phyloP scores from a whole-genome alignment of 2,329 filamentous ascomycete genomes.

The Ascochyta rabiei region DNA sequence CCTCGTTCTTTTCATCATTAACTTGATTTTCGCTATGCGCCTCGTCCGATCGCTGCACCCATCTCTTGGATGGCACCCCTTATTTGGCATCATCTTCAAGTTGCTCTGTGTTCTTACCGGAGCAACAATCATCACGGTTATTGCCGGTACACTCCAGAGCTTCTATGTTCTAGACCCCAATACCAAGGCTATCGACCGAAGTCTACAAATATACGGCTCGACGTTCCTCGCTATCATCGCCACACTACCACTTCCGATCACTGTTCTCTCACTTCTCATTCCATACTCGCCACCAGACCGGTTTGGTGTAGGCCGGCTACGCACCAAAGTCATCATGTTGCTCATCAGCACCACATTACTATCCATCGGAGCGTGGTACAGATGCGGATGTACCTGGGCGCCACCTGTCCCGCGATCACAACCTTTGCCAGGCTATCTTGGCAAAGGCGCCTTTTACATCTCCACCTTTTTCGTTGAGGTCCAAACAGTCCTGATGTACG shows the following conservation, averaged over 20 bases:
- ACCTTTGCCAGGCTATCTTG: conserved; percentile 71
- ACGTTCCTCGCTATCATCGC: conserved; percentile 69
- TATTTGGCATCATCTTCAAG: conserved; percentile 60
- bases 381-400: conserved; percentile 65
- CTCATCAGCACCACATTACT: conserved; percentile 65
- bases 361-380: conserved; percentile 71
- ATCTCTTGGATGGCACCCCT: conserved; percentile 68
- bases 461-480: conserved; percentile 81
- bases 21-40: conserved; percentile 77
- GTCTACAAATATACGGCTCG: conserved; percentile 67
- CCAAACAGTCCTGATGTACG: conserved; percentile 70
- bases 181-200: conserved; percentile 60
- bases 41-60: conserved; percentile 77
- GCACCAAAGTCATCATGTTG: conserved; percentile 70
- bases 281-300: conserved; percentile 53
- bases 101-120: conserved; percentile 64
- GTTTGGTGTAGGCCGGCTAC: conserved; percentile 73
- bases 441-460: conserved; percentile 75
- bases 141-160: conserved; percentile 66
- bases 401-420: conserved; percentile 53
- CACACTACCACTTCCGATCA: conserved; percentile 68
- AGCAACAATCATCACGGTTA: conserved; percentile 68
- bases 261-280: conserved; percentile 55
- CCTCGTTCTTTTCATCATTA: conserved; percentile 76
- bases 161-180: conserved; percentile 68